phyloP scores from a whole-genome alignment of 106 monocot genomes.

The Gastrodia elata region DNA sequence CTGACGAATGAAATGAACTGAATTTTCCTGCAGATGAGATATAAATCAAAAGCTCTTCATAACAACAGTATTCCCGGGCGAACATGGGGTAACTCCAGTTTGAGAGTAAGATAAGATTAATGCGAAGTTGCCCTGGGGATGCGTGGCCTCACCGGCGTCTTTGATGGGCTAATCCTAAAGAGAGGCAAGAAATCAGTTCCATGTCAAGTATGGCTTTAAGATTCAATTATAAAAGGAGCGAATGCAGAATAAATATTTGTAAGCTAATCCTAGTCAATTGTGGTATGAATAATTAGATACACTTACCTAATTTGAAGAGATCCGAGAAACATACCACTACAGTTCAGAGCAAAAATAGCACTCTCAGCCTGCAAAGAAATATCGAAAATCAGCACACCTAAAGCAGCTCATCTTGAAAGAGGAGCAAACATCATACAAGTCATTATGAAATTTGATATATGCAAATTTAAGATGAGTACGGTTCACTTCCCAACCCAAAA shows the following conservation, averaged over 20 bases:
- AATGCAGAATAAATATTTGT: neutral
- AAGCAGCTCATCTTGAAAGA: no score
- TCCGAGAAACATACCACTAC: constrained; percentile 60
- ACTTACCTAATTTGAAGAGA: constrained; percentile 64
- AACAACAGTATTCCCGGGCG: neutral
- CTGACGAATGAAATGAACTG: neutral
- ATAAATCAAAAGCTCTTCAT: neutral
- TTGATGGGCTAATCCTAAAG: constrained; percentile 81
- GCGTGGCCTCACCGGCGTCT: constrained; percentile 70
- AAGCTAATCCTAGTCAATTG: neutral
- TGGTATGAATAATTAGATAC: neutral
- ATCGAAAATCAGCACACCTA: no score
- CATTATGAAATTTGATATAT: neutral
- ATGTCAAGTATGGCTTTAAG: neutral
- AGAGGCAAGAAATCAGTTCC: neutral
- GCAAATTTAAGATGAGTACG: no score
- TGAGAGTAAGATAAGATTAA: constrained; percentile 15
- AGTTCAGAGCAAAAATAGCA: constrained; percentile 62
- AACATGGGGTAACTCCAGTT: neutral
- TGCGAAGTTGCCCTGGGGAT: constrained; percentile 22
- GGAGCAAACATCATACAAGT: no score
- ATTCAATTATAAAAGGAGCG: neutral
- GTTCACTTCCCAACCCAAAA: no score
- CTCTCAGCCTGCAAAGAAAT: constrained; percentile 48
- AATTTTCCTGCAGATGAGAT: neutral